A percentile compares a stretch with the other conserved stretches of the same genome.
These are phyloP conservation scores for Rhytidiadelphus loreus DNA, from an alignment of 225 moss, liverwort and hornwort genomes.

Conservation along the genomic window DNA sequence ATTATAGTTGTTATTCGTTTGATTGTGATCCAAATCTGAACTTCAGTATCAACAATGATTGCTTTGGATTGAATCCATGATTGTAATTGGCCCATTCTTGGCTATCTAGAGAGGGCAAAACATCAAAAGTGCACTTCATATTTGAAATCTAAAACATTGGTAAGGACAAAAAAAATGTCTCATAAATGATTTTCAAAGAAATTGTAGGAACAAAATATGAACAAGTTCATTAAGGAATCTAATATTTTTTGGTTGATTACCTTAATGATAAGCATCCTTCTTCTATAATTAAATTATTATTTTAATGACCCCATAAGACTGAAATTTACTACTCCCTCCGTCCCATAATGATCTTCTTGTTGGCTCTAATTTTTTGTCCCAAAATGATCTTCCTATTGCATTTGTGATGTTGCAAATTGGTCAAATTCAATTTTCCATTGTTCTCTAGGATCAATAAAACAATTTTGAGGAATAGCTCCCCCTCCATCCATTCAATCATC, in stretches of 20 bases:
- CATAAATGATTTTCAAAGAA: accelerated
- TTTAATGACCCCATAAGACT: too few species aligned
- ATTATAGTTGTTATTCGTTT: background rate
- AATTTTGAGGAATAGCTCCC: too few species aligned
- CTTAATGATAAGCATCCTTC: accelerated
- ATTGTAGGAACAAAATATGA: accelerated
- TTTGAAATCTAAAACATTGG: background rate
- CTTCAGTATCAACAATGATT: background rate
- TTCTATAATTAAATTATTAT: background rate
- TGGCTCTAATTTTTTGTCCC: too few species aligned
- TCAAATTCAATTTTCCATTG: too few species aligned
- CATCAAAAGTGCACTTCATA: accelerated
- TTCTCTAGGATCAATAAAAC: too few species aligned
- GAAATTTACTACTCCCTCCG: background rate
- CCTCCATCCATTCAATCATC: too few species aligned
- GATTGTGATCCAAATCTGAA: background rate
- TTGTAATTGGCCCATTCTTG: accelerated
- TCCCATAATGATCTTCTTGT: too few species aligned
- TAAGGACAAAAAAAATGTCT: too few species aligned
- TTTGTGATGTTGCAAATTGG: too few species aligned
- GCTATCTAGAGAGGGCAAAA: accelerated
- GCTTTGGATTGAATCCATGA: background rate
- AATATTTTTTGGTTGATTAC: too few species aligned
- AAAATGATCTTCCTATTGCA: too few species aligned
- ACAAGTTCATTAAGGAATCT: too few species aligned